Percentiles rank a stretch among this genome's conserved stretches.
Evolutionary conservation across 352 stramenopile genomes (phyloP).

Genomic region (Pythium phragmitis): DNA sequence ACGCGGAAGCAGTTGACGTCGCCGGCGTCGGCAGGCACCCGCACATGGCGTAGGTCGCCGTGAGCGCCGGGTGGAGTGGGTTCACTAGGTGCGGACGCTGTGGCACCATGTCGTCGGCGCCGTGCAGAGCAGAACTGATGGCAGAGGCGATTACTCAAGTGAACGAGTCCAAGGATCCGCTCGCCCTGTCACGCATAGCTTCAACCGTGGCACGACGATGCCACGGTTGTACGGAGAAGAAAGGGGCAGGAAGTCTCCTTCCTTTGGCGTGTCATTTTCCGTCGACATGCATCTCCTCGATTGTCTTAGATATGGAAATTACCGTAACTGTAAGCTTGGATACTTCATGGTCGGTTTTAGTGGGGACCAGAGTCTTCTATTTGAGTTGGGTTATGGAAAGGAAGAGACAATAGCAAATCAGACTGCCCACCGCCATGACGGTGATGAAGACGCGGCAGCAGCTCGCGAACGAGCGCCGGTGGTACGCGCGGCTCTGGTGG

Average conservation of each 20-base stretch:
- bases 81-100: not conserved
- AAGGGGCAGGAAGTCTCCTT: not conserved
- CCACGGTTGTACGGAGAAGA: not conserved
- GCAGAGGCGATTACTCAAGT: not conserved
- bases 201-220: not conserved
- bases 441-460: slow-evolving; percentile 22
- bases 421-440: not conserved
- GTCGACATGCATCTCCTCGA: not conserved
- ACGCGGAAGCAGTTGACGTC: slow-evolving; percentile 6
- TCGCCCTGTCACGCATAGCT: not conserved
- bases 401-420: not conserved
- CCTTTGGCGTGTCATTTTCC: too few species aligned
- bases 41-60: not conserved
- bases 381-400: not conserved
- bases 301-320: not conserved
- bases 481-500: slow-evolving; percentile 72
- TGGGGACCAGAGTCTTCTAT: slow-evolving; percentile 1
- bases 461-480: slow-evolving; percentile 49
- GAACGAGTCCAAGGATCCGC: not conserved
- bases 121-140: not conserved
- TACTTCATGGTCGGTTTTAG: not conserved
- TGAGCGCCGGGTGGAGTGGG: not conserved
- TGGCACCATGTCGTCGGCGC: not conserved
- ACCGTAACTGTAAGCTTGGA: not conserved
- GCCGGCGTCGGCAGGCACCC: not conserved